Evolutionary conservation across 495 filamentous ascomycete species (phyloP).

Genomic region (Lasiosphaeria miniovina): DNA sequence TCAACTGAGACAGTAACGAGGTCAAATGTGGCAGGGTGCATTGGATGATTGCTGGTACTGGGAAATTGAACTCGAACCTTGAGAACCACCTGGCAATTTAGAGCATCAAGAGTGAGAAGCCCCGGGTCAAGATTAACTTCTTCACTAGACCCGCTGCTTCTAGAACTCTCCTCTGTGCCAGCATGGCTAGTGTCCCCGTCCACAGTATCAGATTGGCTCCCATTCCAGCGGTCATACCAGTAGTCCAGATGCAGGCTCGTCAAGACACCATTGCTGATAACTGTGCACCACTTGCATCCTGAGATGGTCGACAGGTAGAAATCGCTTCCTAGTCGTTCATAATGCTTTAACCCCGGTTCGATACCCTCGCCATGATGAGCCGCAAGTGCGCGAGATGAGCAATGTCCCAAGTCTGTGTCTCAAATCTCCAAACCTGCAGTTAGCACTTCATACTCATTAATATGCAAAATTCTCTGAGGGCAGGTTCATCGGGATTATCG

Average conservation of each 20-base stretch:
- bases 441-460: not conserved
- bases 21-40: not conserved
- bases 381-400: not conserved
- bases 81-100: not conserved
- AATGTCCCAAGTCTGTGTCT: not conserved
- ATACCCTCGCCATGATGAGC: not conserved
- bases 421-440: no score
- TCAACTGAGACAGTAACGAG: not conserved
- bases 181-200: not conserved
- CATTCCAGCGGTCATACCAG: slow-evolving; percentile 2
- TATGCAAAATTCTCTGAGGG: not conserved
- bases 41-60: not conserved
- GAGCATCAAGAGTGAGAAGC: not conserved
- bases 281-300: not conserved
- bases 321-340: not conserved
- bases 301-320: not conserved
- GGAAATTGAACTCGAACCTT: not conserved
- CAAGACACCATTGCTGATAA: not conserved
- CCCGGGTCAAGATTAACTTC: not conserved
- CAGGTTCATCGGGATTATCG: not conserved
- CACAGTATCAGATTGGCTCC: not conserved
- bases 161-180: no score
- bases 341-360: not conserved
- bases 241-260: slow-evolving; percentile 1
- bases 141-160: not conserved